Base-by-base conservation (phyloP, 2,329 filamentous ascomycete species). In the Trichocomaceae sp. region DNA sequence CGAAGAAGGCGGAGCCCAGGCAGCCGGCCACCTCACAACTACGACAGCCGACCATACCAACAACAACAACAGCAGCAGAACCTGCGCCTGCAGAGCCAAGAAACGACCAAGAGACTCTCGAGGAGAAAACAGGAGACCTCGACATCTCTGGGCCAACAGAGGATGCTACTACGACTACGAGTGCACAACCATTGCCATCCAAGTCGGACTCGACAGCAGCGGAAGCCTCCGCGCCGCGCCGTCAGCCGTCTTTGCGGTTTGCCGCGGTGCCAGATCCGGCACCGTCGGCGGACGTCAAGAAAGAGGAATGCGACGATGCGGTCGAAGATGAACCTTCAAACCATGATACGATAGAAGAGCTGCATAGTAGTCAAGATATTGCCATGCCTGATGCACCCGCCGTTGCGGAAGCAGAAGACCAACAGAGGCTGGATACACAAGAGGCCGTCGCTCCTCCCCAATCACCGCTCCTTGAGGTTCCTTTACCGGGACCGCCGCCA, bases 311-410 rank as follows among this genome's bases (percentile, higher is more conserved):
- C 39, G 46, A 47, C 42, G 50, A 52, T 39, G 20, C 20, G 17
- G 37, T 35, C 23, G 50, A 41, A 41, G 47, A 56, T 19, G 56
- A 55, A 23, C 47, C 33, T 22, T 31, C 20, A 12, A 22, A 50
- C 41, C 47, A 46, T n/a, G 42, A 49, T n/a, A 47, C 50, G 19
- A 48, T 47, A 8, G 55, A 59, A n/a, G 55, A 52, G n/a, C 39
- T 53, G 17, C 62, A 65, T 55, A 54, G 59, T 3, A 82, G 84
- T 61, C 79, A 71, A 51, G 79, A 82, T 60, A 75, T 85, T 53
- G 78, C 84, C 54, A 88, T 89, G 82, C 77, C 78, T 35, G 86
- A 88, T 68, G 77, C 76, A 2, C 52, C 51, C 5, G 10, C 37
- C 5, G 69, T 75, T 26, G 66, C 71, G 33, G 64, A 79, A 42